These are phyloP conservation scores for Dothiorella sarmentorum DNA, from an alignment of 2,329 filamentous ascomycete genomes.

Conservation along the genomic window DNA sequence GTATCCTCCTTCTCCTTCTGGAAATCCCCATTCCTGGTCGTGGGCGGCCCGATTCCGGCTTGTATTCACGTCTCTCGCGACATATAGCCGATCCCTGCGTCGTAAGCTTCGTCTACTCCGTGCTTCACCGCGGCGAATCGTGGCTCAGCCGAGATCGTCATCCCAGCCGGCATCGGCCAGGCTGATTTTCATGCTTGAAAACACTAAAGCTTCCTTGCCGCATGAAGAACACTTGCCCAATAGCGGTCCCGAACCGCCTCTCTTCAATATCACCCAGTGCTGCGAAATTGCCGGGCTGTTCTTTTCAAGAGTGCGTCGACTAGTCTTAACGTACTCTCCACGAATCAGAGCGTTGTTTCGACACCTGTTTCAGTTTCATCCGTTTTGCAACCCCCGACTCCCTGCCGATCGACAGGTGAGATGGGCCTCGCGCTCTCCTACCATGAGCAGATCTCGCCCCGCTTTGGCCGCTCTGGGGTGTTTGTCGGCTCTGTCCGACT, in stretches of 20 bases:
- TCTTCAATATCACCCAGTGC: background rate
- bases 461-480: background rate
- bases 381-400: background rate
- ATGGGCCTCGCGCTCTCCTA: background rate
- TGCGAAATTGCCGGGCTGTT: background rate
- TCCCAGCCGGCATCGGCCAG: background rate
- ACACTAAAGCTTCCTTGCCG: background rate
- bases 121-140: background rate
- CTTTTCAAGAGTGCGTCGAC: background rate
- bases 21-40: too few relatives aligned
- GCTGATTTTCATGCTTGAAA: background rate
- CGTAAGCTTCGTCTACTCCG: conserved; percentile 9
- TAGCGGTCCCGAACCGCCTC: background rate
- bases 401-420: background rate
- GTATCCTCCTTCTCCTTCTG: background rate
- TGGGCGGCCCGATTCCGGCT: background rate
- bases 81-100: conserved; percentile 6
- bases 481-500: background rate
- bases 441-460: background rate
- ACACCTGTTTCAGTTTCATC: background rate
- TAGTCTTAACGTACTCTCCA: background rate
- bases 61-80: background rate
- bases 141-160: background rate
- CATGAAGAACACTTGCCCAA: conserved; percentile 2
- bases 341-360: background rate